Evolutionary conservation across 1,284 basidiomycete genomes (phyloP), one percentile per base, ranked within the genome.

Genomic region (Marasmius tenuissimus): DNA sequence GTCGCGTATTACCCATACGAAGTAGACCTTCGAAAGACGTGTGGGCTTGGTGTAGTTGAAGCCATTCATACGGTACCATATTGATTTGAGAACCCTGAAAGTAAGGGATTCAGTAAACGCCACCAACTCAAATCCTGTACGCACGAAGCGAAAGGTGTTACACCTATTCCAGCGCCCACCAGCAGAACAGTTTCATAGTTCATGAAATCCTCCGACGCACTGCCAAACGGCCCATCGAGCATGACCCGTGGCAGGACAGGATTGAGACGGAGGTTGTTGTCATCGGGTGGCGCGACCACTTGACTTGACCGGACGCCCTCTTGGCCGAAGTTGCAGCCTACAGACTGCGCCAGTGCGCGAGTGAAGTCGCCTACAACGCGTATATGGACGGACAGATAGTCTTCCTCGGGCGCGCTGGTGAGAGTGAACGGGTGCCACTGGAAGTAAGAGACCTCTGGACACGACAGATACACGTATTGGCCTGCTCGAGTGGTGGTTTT

Each of bases 361-460:
- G 94, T 96, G 73, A 94, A 97, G 74, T 96, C 92, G 37, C 94
- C 94, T 20, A 84, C 89, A 51, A 92, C 83, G 71, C 94, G 91
- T 69, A 97, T 90, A 73, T 97, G 94, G 16, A 96, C 85, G 1
- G 92, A 94, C 66, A 96, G 86, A 72, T 94, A 96, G 69, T 95
- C 93, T 72, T 95, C 93, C 73, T 95, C 93, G 1, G 93, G 93
- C 0, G 93, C 93, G 68, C 89, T 90, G 27, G 92, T 96, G 65
- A 96, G 85, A 16, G 93, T 96, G 81, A 96, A 96, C 22, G 94
- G 94, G 72, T 96, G 93, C 91, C 94, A 97, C 72, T 96, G 93
- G 83, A 91, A 96, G 79, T 93, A 95, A 10, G 91, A 93, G 42
- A 96, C 80, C 73, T 93, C 92, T 7, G 94, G 94, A 76, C 92